phyloP scores from a whole-genome alignment of 352 stramenopile genomes.

The Globisporangium iwayamae region DNA sequence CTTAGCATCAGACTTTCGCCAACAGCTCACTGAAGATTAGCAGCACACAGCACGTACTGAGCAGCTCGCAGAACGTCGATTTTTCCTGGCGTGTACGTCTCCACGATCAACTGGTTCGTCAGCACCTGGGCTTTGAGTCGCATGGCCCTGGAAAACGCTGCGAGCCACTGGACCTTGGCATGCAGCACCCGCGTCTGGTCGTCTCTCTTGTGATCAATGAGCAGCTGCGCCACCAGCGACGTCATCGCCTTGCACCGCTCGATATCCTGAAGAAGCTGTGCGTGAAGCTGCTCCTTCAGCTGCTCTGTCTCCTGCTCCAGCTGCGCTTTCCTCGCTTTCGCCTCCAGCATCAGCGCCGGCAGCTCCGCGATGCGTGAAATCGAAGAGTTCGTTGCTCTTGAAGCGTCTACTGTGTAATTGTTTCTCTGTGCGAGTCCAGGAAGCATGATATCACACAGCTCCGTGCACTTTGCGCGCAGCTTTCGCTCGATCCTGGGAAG shows the following conservation, averaged over 20 bases:
- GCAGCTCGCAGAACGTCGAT: slow-evolving; percentile 17
- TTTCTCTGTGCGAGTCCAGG: slow-evolving; percentile 19
- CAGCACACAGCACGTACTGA: slow-evolving; percentile 21
- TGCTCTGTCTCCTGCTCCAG: slow-evolving; percentile 8
- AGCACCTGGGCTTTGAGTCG: slow-evolving; percentile 26
- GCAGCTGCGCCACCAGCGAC: slow-evolving; percentile 14
- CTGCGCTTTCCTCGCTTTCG: slow-evolving; percentile 21
- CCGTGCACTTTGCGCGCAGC: slow-evolving; percentile 25
- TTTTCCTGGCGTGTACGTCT: slow-evolving; percentile 29
- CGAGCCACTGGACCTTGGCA: slow-evolving; percentile 29
- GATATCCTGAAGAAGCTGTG: slow-evolving; percentile 21
- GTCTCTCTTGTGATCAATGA: slow-evolving; percentile 30
- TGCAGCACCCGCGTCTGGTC: slow-evolving; percentile 30
- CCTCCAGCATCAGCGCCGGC: slow-evolving; percentile 31
- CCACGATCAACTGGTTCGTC: slow-evolving; percentile 24
- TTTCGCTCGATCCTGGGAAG: slow-evolving; percentile 29
- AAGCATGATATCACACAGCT: slow-evolving; percentile 32
- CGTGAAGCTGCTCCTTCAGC: slow-evolving; percentile 13
- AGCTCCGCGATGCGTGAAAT: slow-evolving; percentile 27
- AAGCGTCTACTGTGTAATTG: not conserved
- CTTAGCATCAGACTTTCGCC: not conserved
- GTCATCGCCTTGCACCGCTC: slow-evolving; percentile 24
- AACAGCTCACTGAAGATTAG: not conserved
- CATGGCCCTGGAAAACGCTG: slow-evolving; percentile 25
- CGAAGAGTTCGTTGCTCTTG: not conserved